These are phyloP conservation scores for Linnemannia elongata DNA, from an alignment of 192 early-diverging fungal genomes.

Conservation along the genomic window DNA sequence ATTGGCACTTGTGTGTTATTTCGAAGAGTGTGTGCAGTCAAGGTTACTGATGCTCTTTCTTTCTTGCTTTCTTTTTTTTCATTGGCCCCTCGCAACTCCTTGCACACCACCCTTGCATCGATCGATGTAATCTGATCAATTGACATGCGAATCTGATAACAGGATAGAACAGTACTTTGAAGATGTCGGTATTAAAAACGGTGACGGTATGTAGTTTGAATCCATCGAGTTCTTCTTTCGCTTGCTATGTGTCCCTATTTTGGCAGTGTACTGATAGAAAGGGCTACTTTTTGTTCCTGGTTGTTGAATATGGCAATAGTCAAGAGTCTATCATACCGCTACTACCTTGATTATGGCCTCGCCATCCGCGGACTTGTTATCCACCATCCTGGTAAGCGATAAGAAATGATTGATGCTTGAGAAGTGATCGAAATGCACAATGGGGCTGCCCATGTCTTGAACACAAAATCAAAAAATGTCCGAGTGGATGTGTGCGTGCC, in stretches of 20 bases:
- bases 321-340: slow-evolving; percentile 63
- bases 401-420: neutral
- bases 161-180: slow-evolving; percentile 74
- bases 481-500: no score
- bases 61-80: neutral
- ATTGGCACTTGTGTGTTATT: neutral
- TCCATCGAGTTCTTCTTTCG: no score
- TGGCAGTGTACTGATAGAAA: neutral
- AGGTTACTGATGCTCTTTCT: neutral
- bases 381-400: slow-evolving; percentile 63
- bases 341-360: slow-evolving; percentile 80
- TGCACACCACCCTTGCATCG: neutral
- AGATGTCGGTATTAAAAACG: slow-evolving; percentile 67
- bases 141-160: neutral
- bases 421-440: no score
- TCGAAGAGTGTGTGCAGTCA: neutral
- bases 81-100: neutral
- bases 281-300: neutral
- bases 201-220: slow-evolving; percentile 41
- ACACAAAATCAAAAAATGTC: neutral
- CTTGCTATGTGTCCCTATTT: no score
- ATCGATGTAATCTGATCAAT: neutral
- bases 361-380: slow-evolving; percentile 77
- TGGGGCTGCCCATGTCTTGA: neutral
- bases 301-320: slow-evolving; percentile 35